Percentiles rank a stretch among this genome's conserved stretches.
phyloP scores from a whole-genome alignment of 306 rosid species.

The Ceratonia siliqua region DNA sequence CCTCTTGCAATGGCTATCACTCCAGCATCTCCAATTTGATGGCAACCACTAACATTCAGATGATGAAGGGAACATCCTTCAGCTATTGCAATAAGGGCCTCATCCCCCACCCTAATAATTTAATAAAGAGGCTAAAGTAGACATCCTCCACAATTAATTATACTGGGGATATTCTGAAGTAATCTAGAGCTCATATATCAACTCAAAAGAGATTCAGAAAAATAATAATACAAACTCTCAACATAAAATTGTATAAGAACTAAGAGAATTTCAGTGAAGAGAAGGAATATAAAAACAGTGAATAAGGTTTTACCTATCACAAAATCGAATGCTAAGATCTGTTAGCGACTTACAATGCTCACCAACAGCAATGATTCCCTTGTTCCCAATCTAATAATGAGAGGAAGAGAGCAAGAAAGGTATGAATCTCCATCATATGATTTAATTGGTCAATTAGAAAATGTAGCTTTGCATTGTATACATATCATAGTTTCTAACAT shows the following conservation, averaged over 20 bases:
- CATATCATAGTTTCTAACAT: neutral
- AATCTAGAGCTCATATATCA: constrained; percentile 9
- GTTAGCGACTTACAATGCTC: constrained; percentile 71
- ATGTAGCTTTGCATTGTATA: neutral
- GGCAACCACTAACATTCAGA: constrained; percentile 96
- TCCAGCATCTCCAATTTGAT: constrained; percentile 88
- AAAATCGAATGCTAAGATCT: constrained; percentile 86
- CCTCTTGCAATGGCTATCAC: constrained; percentile 91
- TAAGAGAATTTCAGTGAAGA: constrained; percentile 21
- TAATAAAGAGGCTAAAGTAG: constrained; percentile 12
- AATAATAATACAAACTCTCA: neutral
- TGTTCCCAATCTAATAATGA: constrained; percentile 67
- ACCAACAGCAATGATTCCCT: constrained; percentile 81
- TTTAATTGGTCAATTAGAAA: neutral
- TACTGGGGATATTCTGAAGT: constrained; percentile 1
- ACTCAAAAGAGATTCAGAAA: neutral
- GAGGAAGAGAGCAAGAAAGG: constrained; percentile 15
- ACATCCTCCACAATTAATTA: neutral
- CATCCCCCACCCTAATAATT: constrained; percentile 81
- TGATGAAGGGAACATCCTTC: constrained; percentile 71
- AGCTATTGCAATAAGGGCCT: constrained; percentile 81
- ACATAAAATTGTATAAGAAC: neutral
- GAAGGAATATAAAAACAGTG: neutral
- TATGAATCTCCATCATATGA: neutral
- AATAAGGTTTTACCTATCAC: constrained; percentile 74